phyloP scores from a whole-genome alignment of 108 stramenopile species.

The Cylindrotheca fusiformis region DNA sequence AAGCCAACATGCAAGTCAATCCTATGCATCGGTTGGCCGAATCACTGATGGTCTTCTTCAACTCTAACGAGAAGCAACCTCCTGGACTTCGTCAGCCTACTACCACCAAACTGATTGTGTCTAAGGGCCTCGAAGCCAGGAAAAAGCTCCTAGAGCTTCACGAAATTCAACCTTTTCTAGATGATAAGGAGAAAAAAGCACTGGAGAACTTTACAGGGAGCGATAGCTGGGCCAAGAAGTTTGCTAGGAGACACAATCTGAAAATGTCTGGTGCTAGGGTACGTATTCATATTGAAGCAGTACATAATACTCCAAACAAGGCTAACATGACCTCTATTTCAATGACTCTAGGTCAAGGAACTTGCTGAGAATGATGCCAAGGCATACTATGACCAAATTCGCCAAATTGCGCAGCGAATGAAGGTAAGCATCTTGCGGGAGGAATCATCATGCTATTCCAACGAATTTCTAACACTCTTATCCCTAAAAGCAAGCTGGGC shows the following conservation, averaged over 20 bases:
- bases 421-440: too few species aligned
- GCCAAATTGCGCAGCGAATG: slow-evolving; percentile 22
- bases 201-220: slow-evolving; percentile 26
- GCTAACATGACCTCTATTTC: background rate
- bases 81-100: slow-evolving; percentile 17
- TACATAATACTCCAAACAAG: background rate
- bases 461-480: too few species aligned
- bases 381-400: slow-evolving; percentile 8
- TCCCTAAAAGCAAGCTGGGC: slow-evolving; percentile 32
- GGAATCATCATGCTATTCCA: too few species aligned
- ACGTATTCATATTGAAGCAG: background rate
- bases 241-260: slow-evolving; percentile 28
- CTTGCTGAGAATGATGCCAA: slow-evolving; percentile 22
- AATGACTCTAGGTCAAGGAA: slow-evolving; percentile 16
- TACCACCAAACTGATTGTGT: slow-evolving; percentile 28
- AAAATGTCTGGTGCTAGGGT: slow-evolving; percentile 25
- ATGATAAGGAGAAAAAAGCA: slow-evolving; percentile 27
- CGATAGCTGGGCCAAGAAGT: slow-evolving; percentile 39
- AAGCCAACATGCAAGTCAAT: slow-evolving; percentile 29
- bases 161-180: slow-evolving; percentile 27
- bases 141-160: slow-evolving; percentile 22
- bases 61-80: slow-evolving; percentile 21
- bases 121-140: slow-evolving; percentile 33
- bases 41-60: slow-evolving; percentile 27
- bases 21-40: slow-evolving; percentile 25